Base-by-base conservation (phyloP, 495 filamentous ascomycete genomes). In the Annulohypoxylon bovei region DNA sequence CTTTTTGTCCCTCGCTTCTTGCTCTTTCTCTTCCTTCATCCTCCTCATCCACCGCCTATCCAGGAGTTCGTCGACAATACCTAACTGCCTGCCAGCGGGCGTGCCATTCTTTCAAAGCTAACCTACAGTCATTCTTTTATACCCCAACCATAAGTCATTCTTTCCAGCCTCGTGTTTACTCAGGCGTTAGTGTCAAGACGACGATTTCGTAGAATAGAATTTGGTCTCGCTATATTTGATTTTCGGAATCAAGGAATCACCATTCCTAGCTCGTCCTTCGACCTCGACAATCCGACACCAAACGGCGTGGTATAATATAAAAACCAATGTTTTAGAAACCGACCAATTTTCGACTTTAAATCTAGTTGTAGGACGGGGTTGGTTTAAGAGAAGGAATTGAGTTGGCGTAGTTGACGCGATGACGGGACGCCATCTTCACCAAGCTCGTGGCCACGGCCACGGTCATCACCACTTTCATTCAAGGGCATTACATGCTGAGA, bases 41-140 rank as follows among this genome's bases (percentile, higher is more conserved):
- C 72, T 39, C 67, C 67, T 71, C 63, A 67, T 74, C 67, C 68
- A 74, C 54, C 66, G 55, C 62, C 66, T 65, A 63, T 68, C 37
- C 61, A 69, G 70, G 60, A 76, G 68, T 74, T 67, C 67, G 63
- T 73, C 68, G 73, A 73, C 72, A 76, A 74, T 65, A 67, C 72
- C 67, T 54, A 68, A 76, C 71, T 72, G 78, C 80, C 79, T 81
- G 80, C 80, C 78, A 81, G 79, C 79, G 73, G 81, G 82, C 81
- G 76, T 77, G 78, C 76, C 82, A 75, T 80, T 84, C 83, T 61
- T 84, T 85, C 62, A 75, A 44, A 72, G 64, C 66, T 68, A 77
- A 72, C 73, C 65, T 77, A 61, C 55, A 74, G 76, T 77, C 76
- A 71, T 70, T 78, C 76, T 70, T 78, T 77, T 73, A 32, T 35